Evolutionary conservation across 2,329 filamentous ascomycete species (phyloP).

Genomic region (Arthroderma uncinatum): DNA sequence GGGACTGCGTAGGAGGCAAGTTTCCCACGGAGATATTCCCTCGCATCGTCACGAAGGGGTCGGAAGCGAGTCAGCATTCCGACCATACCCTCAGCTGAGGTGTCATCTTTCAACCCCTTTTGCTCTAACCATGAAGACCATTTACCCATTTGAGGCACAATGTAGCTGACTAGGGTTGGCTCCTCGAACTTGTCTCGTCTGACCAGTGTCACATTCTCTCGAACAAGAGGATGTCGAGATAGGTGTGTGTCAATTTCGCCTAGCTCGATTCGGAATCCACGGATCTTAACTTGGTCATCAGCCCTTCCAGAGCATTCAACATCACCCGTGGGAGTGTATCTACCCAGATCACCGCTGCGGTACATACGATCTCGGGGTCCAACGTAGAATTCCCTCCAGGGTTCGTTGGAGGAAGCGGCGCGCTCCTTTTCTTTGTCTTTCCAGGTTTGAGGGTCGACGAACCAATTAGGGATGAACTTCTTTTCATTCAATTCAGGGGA

Average conservation of each 20-base stretch:
- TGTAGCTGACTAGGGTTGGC: constrained; percentile 74
- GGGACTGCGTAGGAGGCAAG: constrained; percentile 67
- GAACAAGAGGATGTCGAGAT: constrained; percentile 59
- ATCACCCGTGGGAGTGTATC: constrained; percentile 58
- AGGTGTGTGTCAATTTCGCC: constrained; percentile 84
- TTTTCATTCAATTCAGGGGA: constrained; percentile 52
- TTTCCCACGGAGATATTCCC: constrained; percentile 44
- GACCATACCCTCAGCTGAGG: constrained; percentile 41
- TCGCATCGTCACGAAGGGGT: constrained; percentile 39
- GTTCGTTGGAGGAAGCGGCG: constrained; percentile 45
- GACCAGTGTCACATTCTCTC: constrained; percentile 77
- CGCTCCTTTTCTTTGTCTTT: constrained; percentile 50
- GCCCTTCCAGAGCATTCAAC: constrained; percentile 69
- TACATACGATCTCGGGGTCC: constrained; percentile 81
- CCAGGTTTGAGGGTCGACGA: constrained; percentile 64
- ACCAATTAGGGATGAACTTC: constrained; percentile 82
- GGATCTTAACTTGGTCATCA: constrained; percentile 89
- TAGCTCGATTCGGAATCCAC: constrained; percentile 90
- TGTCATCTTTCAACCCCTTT: constrained; percentile 43
- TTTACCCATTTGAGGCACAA: constrained; percentile 67
- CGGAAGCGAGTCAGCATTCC: constrained; percentile 51
- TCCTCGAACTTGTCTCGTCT: constrained; percentile 77
- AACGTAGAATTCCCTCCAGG: constrained; percentile 68
- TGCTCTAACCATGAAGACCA: constrained; percentile 59
- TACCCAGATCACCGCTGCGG: constrained; percentile 73